phyloP scores from a whole-genome alignment of 2,329 filamentous ascomycete species.

The Microdochium bolleyi region DNA sequence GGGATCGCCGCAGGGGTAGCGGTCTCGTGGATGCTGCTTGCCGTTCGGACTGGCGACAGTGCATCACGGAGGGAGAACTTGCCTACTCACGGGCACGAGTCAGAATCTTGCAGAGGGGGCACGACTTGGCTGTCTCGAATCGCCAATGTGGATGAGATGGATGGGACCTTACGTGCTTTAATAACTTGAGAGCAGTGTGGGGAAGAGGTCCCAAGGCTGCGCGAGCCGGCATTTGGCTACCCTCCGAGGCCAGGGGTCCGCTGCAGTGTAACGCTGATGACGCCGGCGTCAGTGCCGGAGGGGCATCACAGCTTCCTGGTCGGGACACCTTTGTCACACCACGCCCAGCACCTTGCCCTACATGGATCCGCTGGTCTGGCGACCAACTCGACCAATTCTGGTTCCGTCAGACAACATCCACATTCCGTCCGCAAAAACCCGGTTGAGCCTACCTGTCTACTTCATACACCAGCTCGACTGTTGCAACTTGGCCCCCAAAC shows the following conservation, averaged over 20 bases:
- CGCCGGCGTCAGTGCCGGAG: background rate
- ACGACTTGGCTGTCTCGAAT: too few species aligned
- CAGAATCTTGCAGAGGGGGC: too few species aligned
- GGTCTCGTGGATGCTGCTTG: background rate
- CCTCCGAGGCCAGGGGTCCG: background rate
- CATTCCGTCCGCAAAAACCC: too few species aligned
- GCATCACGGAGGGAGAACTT: too few species aligned
- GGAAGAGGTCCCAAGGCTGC: background rate
- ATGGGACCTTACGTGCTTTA: background rate
- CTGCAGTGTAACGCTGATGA: background rate
- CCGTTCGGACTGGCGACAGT: background rate
- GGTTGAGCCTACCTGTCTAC: too few species aligned
- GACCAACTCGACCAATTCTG: too few species aligned
- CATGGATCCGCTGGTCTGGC: background rate
- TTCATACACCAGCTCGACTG: too few species aligned
- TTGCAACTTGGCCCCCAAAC: too few species aligned
- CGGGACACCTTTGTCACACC: background rate
- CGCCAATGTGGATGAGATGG: too few species aligned
- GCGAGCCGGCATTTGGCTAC: background rate
- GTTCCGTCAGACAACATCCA: too few species aligned
- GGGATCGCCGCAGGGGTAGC: background rate
- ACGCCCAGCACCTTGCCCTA: background rate
- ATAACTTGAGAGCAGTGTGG: background rate
- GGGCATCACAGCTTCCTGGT: background rate
- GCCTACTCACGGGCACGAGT: background rate